Percentiles rank a stretch among this genome's conserved stretches.
Conservation (phyloP, 116 monocot species). For the Phalaenopsis hybrid region DNA sequence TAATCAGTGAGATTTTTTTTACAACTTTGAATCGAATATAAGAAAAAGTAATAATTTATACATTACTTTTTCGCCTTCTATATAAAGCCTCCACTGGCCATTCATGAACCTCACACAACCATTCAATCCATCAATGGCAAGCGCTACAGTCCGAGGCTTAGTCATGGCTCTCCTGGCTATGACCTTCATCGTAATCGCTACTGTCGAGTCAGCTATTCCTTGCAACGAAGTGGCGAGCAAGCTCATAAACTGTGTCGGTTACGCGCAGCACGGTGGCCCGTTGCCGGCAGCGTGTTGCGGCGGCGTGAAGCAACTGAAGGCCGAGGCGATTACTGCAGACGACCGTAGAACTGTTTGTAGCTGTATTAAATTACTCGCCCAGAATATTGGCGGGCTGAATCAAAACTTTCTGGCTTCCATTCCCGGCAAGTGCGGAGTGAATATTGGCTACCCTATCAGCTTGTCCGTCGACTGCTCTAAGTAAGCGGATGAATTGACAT, state of each 20-base stretch:
- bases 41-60: too few species aligned
- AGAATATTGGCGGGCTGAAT: conserved; percentile 4
- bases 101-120: too few species aligned
- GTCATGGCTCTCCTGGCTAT: background rate
- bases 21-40: too few species aligned
- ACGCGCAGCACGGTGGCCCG: background rate
- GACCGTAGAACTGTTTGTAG: too few species aligned
- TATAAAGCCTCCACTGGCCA: too few species aligned
- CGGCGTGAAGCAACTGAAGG: too few species aligned
- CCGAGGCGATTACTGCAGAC: too few species aligned
- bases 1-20: too few species aligned
- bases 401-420: conserved; percentile 1
- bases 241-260: background rate
- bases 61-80: too few species aligned
- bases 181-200: background rate
- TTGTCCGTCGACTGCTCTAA: conserved; percentile 28
- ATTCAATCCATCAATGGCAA: background rate
- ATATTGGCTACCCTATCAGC: conserved; percentile 19
- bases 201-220: background rate
- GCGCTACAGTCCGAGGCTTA: background rate
- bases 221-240: background rate
- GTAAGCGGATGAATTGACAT: background rate
- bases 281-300: too few species aligned
- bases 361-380: background rate
- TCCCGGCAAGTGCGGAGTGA: conserved; percentile 20